Base-by-base conservation (phyloP, 768 basidiomycete genomes). In the Boletus speciosus region DNA sequence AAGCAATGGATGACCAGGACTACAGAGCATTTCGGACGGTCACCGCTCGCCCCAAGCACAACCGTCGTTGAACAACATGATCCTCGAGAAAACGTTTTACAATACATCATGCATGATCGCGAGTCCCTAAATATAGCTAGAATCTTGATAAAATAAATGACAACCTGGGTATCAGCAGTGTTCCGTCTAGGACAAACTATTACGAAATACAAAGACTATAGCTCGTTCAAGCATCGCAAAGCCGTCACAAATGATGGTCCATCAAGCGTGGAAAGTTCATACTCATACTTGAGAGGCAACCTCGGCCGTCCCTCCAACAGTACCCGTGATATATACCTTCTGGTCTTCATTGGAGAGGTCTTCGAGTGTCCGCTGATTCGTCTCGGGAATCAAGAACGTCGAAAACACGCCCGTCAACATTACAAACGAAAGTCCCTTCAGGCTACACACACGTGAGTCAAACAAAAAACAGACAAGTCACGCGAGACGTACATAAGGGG, bases 351-450 rank as follows among this genome's bases (percentile, higher is more conserved):
- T 81, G 1, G 86, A 88, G 19, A 88, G 73, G 7, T 83, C 81
- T 70, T 89, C 87, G 21, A 89, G 75, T 6, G 78, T 66, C 66
- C 63, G 71, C 19, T 72, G 67, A 63, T 80, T 91, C 38, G 90
- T 90, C 73, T 92, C 90, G 40, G 86, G 85, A 14, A 92, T 65
- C 15, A 90, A 77, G 19, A 89, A 74, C 0, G 89, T 90, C 6
- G 90, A 88, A 74, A 84, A 79, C 58, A 90, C 76, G 45, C 89
- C 89, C 3, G 86, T 89, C 54, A 90, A 67, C 88, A 89, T 91
- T 77, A 90, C 88, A 36, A 89, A 70, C 9, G 88, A 87, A 56
- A 90, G 86, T 55, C 90, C 80, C 67, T 88, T 79, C 29, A 90
- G n/a, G 23, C 54, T 57, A 27, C 16, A 14, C 3, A 46, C 35